These are phyloP conservation scores for Isatis tinctoria DNA, from an alignment of 345 rosid genomes.

Conservation along the genomic window DNA sequence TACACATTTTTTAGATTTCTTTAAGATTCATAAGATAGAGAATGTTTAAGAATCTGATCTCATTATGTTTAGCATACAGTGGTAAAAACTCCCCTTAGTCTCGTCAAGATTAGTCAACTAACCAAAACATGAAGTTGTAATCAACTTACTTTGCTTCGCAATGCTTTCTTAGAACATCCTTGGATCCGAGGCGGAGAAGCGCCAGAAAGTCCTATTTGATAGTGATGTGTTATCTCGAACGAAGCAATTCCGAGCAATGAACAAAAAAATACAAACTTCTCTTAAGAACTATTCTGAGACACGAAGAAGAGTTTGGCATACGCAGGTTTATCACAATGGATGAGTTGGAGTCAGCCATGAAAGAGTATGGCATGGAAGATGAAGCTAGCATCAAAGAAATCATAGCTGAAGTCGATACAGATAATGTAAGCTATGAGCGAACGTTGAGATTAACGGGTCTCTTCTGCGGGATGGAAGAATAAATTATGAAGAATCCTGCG, in stretches of 20 bases:
- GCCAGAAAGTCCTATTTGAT: conserved; percentile 72
- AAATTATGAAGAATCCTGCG: conserved; percentile 14
- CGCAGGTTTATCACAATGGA: conserved; percentile 71
- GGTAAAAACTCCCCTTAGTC: neutral
- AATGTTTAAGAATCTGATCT: no score
- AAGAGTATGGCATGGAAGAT: conserved; percentile 78
- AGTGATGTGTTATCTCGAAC: conserved; percentile 84
- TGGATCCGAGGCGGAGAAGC: conserved; percentile 62
- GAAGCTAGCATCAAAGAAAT: conserved; percentile 69
- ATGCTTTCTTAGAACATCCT: conserved; percentile 25
- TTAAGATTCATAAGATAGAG: no score
- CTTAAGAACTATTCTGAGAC: neutral
- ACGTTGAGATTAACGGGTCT: neutral
- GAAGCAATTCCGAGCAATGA: conserved; percentile 97
- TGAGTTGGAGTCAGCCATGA: conserved; percentile 77
- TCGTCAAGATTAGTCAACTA: neutral
- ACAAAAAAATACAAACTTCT: conserved; percentile 38
- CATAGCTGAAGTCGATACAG: conserved; percentile 80
- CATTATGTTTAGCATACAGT: no score
- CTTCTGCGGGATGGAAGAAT: conserved; percentile 7
- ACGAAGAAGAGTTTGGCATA: neutral
- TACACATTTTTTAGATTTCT: no score
- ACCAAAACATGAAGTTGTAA: neutral
- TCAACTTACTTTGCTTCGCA: neutral
- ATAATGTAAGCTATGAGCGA: conserved; percentile 50